Conservation (phyloP, 2,329 filamentous ascomycete genomes). For the Fusarium sp. region DNA sequence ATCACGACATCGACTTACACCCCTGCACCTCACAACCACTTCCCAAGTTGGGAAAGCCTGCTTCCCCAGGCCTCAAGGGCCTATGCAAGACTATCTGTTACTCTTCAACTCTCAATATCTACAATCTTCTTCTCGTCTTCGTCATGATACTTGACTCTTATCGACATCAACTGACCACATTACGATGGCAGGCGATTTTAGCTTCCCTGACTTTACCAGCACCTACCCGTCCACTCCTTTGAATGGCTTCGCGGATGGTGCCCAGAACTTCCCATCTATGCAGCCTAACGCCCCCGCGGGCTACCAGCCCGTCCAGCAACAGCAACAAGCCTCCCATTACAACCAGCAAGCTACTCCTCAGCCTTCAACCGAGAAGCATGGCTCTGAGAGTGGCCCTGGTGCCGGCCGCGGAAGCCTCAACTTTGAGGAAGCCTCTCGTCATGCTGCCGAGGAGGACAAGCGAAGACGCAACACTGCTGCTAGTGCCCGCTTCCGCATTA, state of each 20-base stretch:
- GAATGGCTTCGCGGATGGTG: slow-evolving; percentile 50
- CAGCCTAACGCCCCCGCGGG: slow-evolving; percentile 61
- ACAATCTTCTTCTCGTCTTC: slow-evolving; percentile 20
- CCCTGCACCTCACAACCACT: slow-evolving; percentile 38
- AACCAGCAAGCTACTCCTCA: slow-evolving; percentile 43
- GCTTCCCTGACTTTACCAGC: slow-evolving; percentile 63
- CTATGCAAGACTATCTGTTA: slow-evolving; percentile 34
- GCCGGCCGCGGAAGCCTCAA: slow-evolving; percentile 56
- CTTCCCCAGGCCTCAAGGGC: slow-evolving; percentile 32
- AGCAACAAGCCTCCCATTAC: slow-evolving; percentile 41
- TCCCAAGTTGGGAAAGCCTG: slow-evolving; percentile 41
- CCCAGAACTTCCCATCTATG: slow-evolving; percentile 59
- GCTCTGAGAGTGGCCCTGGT: slow-evolving; percentile 53
- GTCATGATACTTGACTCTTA: slow-evolving; percentile 37
- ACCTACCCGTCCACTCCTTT: slow-evolving; percentile 61
- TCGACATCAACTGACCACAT: slow-evolving; percentile 41
- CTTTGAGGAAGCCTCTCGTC: slow-evolving; percentile 75
- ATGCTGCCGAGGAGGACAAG: slow-evolving; percentile 89
- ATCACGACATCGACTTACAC: slow-evolving; percentile 41
- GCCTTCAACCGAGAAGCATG: slow-evolving; percentile 55
- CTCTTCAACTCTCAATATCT: slow-evolving; percentile 32
- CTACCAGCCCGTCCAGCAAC: slow-evolving; percentile 53
- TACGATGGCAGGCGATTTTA: slow-evolving; percentile 66
- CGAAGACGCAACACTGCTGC: slow-evolving; percentile 88
- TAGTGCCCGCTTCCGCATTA: slow-evolving; percentile 87